Percentiles rank a stretch among this genome's conserved stretches.
These are phyloP conservation scores for Beauveria asiatica DNA, from an alignment of 2,329 filamentous ascomycete species.

Conservation along the genomic window DNA sequence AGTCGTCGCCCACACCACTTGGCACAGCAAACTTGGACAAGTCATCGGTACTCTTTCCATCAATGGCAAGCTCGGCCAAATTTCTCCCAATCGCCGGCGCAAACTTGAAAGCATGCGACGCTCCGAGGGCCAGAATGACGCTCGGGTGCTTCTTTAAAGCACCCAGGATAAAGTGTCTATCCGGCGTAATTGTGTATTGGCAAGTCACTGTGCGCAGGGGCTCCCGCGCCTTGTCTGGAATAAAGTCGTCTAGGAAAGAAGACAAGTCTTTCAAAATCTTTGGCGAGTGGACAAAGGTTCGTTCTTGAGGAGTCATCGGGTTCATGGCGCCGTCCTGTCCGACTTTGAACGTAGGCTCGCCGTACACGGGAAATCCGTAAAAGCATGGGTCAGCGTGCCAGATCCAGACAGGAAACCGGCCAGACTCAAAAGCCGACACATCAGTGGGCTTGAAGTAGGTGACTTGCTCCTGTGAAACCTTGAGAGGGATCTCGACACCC, in stretches of 20 bases:
- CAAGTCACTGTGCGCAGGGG: slow-evolving; percentile 19
- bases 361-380: slow-evolving; percentile 14
- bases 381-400: slow-evolving; percentile 9
- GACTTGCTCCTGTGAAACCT: slow-evolving; percentile 11
- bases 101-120: slow-evolving; percentile 19
- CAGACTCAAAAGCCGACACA: not conserved
- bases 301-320: slow-evolving; percentile 10
- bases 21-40: slow-evolving; percentile 14
- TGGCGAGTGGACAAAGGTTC: slow-evolving; percentile 12
- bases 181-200: slow-evolving; percentile 19
- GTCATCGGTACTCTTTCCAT: slow-evolving; percentile 16
- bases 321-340: slow-evolving; percentile 11
- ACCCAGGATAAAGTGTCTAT: slow-evolving; percentile 18
- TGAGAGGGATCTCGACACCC: slow-evolving; percentile 19
- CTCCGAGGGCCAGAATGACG: slow-evolving; percentile 16
- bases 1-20: not conserved
- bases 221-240: slow-evolving; percentile 3
- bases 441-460: slow-evolving; percentile 14
- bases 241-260: not conserved
- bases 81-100: slow-evolving; percentile 19
- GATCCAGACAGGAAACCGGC: slow-evolving; percentile 13
- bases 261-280: not conserved
- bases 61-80: slow-evolving; percentile 18
- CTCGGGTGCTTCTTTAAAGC: slow-evolving; percentile 13
- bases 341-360: slow-evolving; percentile 13